phyloP scores from a whole-genome alignment of 148 eudicot genomes.

The Limonium bicolor region DNA sequence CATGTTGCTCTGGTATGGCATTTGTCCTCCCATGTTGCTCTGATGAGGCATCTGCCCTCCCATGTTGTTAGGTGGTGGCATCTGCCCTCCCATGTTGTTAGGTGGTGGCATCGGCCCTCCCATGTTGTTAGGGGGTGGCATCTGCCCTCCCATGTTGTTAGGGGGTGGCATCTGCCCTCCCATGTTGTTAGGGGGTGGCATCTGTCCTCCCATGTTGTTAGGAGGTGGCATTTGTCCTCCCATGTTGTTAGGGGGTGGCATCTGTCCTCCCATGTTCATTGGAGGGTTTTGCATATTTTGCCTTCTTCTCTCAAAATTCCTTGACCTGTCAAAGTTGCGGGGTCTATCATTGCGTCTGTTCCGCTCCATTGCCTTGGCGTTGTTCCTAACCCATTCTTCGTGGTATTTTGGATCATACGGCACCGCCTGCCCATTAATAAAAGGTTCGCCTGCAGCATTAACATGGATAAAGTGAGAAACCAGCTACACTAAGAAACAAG shows the following conservation, averaged over 20 bases:
- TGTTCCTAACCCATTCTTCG: constrained; percentile 95
- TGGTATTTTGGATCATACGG: constrained; percentile 98
- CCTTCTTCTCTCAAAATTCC: constrained; percentile 71
- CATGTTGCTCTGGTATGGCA: too few relatives aligned
- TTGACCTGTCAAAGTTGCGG: constrained; percentile 69
- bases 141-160: constrained; percentile 3
- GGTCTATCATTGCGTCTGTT: constrained; percentile 89
- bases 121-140: constrained; percentile 7
- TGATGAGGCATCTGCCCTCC: constrained; percentile 6
- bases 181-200: constrained; percentile 8
- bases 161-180: constrained; percentile 6
- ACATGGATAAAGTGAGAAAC: neutral
- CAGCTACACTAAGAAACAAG: neutral
- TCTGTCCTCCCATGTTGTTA: constrained; percentile 9
- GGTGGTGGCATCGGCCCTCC: constrained; percentile 13
- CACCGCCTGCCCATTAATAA: constrained; percentile 79
- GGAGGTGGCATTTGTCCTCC: constrained; percentile 6
- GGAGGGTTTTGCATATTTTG: constrained; percentile 24
- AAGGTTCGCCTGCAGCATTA: constrained; percentile 67
- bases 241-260: constrained; percentile 6
- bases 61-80: constrained; percentile 10
- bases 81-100: constrained; percentile 15
- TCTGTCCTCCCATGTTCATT: neutral
- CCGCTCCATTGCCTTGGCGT: constrained; percentile 72
- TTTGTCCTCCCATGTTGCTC: constrained; percentile 10